Evolutionary conservation across 1,139 yeast genomes (phyloP).

Genomic region (Debaryomyces coudertii): DNA sequence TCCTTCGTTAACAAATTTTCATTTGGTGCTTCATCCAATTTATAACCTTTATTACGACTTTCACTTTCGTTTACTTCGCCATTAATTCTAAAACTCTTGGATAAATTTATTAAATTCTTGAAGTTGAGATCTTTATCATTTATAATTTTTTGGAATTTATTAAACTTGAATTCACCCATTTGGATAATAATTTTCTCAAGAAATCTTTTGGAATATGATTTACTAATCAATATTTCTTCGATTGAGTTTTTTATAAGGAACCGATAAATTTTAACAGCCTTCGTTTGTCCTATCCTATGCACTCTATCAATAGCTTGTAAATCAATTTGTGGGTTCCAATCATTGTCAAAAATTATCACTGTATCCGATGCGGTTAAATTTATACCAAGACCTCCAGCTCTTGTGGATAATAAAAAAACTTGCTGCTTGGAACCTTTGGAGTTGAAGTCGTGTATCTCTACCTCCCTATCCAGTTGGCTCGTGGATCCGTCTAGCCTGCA

Average conservation of each 20-base stretch:
- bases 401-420: constrained; percentile 77
- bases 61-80: constrained; percentile 14
- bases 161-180: constrained; percentile 73
- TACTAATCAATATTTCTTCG: constrained; percentile 77
- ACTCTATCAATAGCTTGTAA: constrained; percentile 95
- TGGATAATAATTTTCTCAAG: constrained; percentile 84
- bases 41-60: constrained; percentile 11
- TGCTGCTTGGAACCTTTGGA: constrained; percentile 32
- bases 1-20: constrained; percentile 24
- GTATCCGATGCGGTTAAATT: constrained; percentile 87
- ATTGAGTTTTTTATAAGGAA: constrained; percentile 76
- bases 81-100: constrained; percentile 24
- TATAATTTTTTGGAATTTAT: constrained; percentile 29
- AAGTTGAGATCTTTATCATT: constrained; percentile 22
- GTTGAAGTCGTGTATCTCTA: constrained; percentile 60
- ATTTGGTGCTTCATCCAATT: constrained; percentile 8
- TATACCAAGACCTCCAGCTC: constrained; percentile 95
- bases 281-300: constrained; percentile 87
- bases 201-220: constrained; percentile 77
- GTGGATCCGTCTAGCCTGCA: constrained; percentile 82
- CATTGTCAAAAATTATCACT: constrained; percentile 86
- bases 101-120: constrained; percentile 35
- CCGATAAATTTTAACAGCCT: constrained; percentile 81
- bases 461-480: constrained; percentile 64
- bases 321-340: constrained; percentile 98